Evolutionary conservation across 164 flowering plant species (phyloP).

Genomic region (Tetrastigma voinierianum): DNA sequence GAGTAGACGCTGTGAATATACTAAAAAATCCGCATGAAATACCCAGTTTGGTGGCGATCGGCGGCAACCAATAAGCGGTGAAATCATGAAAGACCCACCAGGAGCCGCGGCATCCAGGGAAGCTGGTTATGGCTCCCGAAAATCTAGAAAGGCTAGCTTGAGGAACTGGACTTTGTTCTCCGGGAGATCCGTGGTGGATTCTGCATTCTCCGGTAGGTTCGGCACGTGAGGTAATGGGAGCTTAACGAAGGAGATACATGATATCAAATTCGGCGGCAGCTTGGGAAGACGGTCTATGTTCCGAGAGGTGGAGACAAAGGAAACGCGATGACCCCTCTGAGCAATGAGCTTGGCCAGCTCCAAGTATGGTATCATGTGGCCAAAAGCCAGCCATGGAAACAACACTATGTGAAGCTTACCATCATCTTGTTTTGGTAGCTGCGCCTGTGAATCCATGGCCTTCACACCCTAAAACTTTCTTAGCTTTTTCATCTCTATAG

Average conservation of each 20-base stretch:
- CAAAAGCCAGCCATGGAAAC: constrained; percentile 46
- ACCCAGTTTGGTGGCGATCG: constrained; percentile 18
- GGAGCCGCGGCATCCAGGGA: constrained; percentile 20
- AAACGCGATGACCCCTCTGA: constrained; percentile 31
- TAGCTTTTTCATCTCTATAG: no score
- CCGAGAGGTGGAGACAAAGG: constrained; percentile 35
- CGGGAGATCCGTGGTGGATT: constrained; percentile 45
- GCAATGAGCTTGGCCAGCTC: constrained; percentile 31
- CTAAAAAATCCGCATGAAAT: constrained; percentile 18
- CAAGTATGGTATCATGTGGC: constrained; percentile 34
- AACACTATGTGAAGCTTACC: constrained; percentile 28
- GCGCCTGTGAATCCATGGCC: background rate
- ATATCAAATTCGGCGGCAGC: constrained; percentile 9
- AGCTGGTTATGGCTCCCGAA: background rate
- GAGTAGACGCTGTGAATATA: constrained; percentile 3
- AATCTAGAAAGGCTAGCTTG: constrained; percentile 27
- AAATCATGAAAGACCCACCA: constrained; percentile 43
- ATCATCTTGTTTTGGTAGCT: no score
- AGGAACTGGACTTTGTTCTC: constrained; percentile 22
- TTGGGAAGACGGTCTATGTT: constrained; percentile 32
- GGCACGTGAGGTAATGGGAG: constrained; percentile 30
- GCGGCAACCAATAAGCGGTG: constrained; percentile 29
- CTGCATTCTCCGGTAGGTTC: constrained; percentile 35
- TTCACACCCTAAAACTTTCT: no score
- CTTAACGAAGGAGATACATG: constrained; percentile 22